A percentile compares a stretch with the other conserved stretches of the same genome.
Conservation (phyloP, 2,329 filamentous ascomycete genomes). For the Polytolypa hystricis region DNA sequence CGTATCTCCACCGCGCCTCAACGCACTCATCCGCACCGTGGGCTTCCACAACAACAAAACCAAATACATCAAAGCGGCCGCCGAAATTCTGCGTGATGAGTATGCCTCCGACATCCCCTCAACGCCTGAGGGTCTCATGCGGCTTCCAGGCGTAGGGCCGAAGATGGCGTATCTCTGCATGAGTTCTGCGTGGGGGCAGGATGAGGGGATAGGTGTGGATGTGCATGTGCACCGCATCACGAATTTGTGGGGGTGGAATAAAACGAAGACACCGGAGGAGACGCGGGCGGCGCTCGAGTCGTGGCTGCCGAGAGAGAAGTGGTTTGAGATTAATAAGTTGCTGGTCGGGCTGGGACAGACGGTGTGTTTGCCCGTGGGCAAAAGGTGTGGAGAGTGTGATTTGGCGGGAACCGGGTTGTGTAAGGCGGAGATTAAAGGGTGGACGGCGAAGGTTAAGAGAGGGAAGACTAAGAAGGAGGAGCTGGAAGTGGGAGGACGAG, state of each 20-base stretch:
- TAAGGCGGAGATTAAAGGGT: constrained; percentile 55
- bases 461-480: constrained; percentile 14
- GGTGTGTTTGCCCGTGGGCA: constrained; percentile 68
- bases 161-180: constrained; percentile 93
- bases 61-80: constrained; percentile 65
- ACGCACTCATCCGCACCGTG: constrained; percentile 68
- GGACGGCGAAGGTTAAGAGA: constrained; percentile 45
- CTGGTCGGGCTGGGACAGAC: constrained; percentile 83
- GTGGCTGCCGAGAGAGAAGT: constrained; percentile 75
- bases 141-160: constrained; percentile 76
- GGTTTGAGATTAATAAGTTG: constrained; percentile 86
- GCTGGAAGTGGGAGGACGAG: constrained; percentile 9
- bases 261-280: constrained; percentile 69
- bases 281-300: constrained; percentile 63
- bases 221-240: constrained; percentile 93
- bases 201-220: constrained; percentile 79
- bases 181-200: constrained; percentile 59
- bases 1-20: constrained; percentile 54
- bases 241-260: constrained; percentile 88
- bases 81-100: constrained; percentile 59
- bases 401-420: constrained; percentile 68
- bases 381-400: constrained; percentile 76
- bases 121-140: constrained; percentile 62
- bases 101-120: constrained; percentile 69
- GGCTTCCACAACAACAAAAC: constrained; percentile 96